These are phyloP conservation scores for Calonectria naviculata DNA, from an alignment of 2,329 filamentous ascomycete species.

Conservation along the genomic window DNA sequence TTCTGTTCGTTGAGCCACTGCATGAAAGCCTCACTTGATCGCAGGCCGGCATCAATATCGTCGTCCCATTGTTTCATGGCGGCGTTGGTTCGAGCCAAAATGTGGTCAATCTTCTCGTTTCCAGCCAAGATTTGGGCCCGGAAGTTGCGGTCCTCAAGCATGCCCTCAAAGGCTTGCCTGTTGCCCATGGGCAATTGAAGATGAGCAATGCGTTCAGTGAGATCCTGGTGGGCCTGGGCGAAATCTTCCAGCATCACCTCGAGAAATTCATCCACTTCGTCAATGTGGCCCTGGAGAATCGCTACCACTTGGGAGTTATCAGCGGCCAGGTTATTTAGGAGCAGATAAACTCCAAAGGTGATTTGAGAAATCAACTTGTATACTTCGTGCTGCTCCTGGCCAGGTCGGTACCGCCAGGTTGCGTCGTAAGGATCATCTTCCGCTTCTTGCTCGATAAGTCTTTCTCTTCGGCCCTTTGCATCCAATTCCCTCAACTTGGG, in stretches of 20 bases:
- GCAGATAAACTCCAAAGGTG: constrained; percentile 89
- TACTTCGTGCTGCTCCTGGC: constrained; percentile 86
- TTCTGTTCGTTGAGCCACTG: constrained; percentile 78
- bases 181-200: constrained; percentile 88
- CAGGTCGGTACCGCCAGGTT: constrained; percentile 79
- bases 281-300: constrained; percentile 91
- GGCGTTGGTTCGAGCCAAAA: constrained; percentile 81
- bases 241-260: constrained; percentile 90
- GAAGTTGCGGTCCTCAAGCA: constrained; percentile 87
- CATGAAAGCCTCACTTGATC: constrained; percentile 80
- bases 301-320: constrained; percentile 88
- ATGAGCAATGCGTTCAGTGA: constrained; percentile 82
- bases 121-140: constrained; percentile 84
- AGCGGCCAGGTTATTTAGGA: constrained; percentile 87
- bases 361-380: constrained; percentile 93
- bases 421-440: constrained; percentile 78
- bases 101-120: constrained; percentile 92
- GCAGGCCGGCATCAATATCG: constrained; percentile 82
- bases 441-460: constrained; percentile 74
- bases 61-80: constrained; percentile 81
- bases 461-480: constrained; percentile 71
- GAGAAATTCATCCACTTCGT: constrained; percentile 92
- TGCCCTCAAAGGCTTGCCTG: constrained; percentile 83
- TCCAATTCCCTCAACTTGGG: constrained; percentile 65
- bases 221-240: constrained; percentile 79